Evolutionary conservation across 176 grass and related monocot species (phyloP).

Genomic region (Stipa capillata): DNA sequence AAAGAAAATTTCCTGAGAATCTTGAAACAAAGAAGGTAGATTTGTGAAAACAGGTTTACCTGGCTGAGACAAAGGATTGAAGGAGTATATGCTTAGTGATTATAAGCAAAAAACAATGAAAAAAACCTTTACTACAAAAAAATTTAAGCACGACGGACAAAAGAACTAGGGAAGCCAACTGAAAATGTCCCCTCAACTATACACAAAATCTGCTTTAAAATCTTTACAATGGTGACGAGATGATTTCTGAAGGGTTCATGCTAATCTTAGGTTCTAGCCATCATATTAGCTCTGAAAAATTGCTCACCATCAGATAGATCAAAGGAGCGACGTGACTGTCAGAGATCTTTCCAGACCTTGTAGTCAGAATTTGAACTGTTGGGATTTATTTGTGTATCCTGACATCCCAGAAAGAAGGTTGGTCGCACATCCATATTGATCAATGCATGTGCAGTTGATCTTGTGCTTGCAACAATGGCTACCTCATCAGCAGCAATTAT

Average conservation of each 20-base stretch:
- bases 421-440: constrained; percentile 74
- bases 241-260: background rate
- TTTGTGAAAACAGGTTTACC: background rate
- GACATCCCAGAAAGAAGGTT: constrained; percentile 79
- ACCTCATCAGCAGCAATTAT: constrained; percentile 64
- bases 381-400: constrained; percentile 57
- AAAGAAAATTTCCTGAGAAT: background rate
- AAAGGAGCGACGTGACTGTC: background rate
- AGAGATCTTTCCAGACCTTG: constrained; percentile 95
- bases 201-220: constrained; percentile 11
- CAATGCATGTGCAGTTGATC: constrained; percentile 84
- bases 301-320: background rate
- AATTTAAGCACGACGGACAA: background rate
- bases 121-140: background rate
- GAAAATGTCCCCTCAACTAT: background rate
- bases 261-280: background rate
- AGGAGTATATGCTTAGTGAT: background rate
- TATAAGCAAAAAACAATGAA: background rate
- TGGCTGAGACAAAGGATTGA: background rate
- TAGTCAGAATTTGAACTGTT: constrained; percentile 85
- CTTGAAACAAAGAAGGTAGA: background rate
- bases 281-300: background rate
- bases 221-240: background rate
- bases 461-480: constrained; percentile 58
- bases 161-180: background rate